Percentiles rank a stretch among this genome's conserved stretches.
These are phyloP conservation scores for Datisca glomerata DNA, from an alignment of 306 rosid genomes.

Conservation along the genomic window DNA sequence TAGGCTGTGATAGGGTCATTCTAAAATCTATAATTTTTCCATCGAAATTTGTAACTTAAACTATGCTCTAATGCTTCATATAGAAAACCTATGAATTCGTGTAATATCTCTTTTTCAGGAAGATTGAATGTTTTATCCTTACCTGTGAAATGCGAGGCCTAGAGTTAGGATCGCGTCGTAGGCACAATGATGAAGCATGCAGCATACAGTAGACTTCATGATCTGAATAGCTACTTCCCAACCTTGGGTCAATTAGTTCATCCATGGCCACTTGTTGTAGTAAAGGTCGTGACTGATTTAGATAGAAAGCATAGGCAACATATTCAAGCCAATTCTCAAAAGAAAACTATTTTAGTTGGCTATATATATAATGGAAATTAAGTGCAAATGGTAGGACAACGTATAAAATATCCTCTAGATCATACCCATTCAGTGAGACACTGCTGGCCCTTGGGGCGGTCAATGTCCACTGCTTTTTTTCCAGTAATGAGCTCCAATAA, in stretches of 20 bases:
- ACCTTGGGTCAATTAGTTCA: constrained; percentile 82
- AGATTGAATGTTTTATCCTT: neutral
- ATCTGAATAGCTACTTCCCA: constrained; percentile 53
- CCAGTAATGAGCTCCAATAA: constrained; percentile 90
- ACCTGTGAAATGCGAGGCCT: constrained; percentile 99
- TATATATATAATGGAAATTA: constrained; percentile 1
- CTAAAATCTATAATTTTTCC: neutral
- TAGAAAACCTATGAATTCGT: no score
- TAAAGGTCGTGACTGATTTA: constrained; percentile 75
- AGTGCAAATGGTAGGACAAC: neutral
- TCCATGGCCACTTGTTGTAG: constrained; percentile 70
- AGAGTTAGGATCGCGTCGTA: constrained; percentile 78
- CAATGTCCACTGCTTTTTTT: constrained; percentile 92
- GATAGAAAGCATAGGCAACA: neutral
- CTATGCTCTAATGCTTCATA: neutral
- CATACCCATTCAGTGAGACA: constrained; percentile 98
- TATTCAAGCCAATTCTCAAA: neutral
- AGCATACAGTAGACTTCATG: constrained; percentile 86
- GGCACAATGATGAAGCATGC: constrained; percentile 85
- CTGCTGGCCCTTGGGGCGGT: constrained; percentile 90
- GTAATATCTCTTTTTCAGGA: no score
- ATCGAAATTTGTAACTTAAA: neutral
- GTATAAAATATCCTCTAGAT: neutral
- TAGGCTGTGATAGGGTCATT: no score
- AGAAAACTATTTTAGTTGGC: neutral